phyloP scores from a whole-genome alignment of 176 grass and related monocot genomes.

The Aegilops sharonensis region DNA sequence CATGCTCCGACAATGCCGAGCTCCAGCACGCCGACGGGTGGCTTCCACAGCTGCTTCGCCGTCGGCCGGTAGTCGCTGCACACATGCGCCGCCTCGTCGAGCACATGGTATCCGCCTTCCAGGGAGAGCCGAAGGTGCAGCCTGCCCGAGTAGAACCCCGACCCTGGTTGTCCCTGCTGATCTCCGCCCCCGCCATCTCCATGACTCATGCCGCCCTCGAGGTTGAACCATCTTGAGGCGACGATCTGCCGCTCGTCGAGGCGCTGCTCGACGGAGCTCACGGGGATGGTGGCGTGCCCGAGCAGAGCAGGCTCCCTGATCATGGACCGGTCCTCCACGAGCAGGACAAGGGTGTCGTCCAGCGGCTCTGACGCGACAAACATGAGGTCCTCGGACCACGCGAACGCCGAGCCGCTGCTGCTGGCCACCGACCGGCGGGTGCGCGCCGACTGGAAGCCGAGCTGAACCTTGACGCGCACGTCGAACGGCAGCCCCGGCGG shows the following conservation, averaged over 20 bases:
- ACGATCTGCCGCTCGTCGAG: slow-evolving; percentile 77
- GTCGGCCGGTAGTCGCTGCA: slow-evolving; percentile 98
- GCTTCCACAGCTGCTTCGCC: slow-evolving; percentile 94
- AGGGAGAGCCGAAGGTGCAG: slow-evolving; percentile 76
- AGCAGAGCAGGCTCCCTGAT: slow-evolving; percentile 68
- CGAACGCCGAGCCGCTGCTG: slow-evolving; percentile 65
- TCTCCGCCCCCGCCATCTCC: neutral
- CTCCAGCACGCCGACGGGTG: slow-evolving; percentile 81
- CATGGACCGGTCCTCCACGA: slow-evolving; percentile 77
- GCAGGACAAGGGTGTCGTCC: slow-evolving; percentile 56
- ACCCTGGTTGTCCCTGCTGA: neutral
- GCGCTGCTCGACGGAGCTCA: slow-evolving; percentile 73
- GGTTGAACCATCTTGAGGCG: slow-evolving; percentile 67
- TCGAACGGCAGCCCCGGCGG: slow-evolving; percentile 58
- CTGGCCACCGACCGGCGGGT: slow-evolving; percentile 70
- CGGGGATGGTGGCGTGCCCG: slow-evolving; percentile 53
- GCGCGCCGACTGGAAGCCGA: slow-evolving; percentile 81
- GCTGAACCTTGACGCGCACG: slow-evolving; percentile 80
- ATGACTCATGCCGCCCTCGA: slow-evolving; percentile 38
- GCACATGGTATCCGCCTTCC: slow-evolving; percentile 91
- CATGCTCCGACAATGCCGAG: slow-evolving; percentile 80
- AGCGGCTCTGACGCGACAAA: slow-evolving; percentile 85
- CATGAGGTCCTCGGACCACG: slow-evolving; percentile 92
- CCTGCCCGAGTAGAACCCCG: slow-evolving; percentile 67
- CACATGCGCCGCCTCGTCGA: slow-evolving; percentile 94